Base-by-base conservation (phyloP, 768 basidiomycete genomes). In the Neoboletus subvelutipes region DNA sequence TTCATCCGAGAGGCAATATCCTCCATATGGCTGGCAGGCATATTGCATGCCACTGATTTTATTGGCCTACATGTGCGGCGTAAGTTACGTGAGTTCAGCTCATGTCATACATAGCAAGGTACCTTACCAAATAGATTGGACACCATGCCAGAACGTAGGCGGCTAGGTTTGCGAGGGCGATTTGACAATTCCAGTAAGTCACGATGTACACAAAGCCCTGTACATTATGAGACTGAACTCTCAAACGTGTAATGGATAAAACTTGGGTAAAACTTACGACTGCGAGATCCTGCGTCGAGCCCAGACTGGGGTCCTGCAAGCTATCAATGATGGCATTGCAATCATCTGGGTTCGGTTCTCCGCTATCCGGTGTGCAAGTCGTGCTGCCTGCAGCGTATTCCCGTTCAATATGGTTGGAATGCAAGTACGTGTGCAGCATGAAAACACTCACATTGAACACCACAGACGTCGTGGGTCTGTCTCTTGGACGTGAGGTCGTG, bases 161-260 rank as follows among this genome's bases (percentile, higher is more conserved):
- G 20, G 6, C 13, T 24, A 4, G 22, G 15, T 42, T 42, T 13
- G 0, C 1, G 15, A 43, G 0, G 13, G 5, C 7, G 2, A 2
- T 0, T 15, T 13, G 0, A 17, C 42, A 43, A 24, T 2, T 26
- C 42, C 0, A 0, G 17, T 26, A 45, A 18, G 1, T 18, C 24
- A 3, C 0, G 3, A 8, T 3, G 15, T 0, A 10, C 2, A 1
- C 17, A 2, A 0, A 0, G 2, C 24, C 17, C 39, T 40, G 39
- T 20, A 20, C n/a, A 40, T 5, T 12, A 6, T 12, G 10, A 20
- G n/a, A 40, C 4, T 18, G 24, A 22, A 45, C 26, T 17, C 24
- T 45, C 42, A 5, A 10, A 26, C 10, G 10, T 40, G 39, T 5
- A 5, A 5, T 4, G 2, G 9, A 17, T 45, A 5, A 9, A 45